These are phyloP conservation scores for Saturnispora dispora DNA, from an alignment of 805 yeast species.

Conservation along the genomic window DNA sequence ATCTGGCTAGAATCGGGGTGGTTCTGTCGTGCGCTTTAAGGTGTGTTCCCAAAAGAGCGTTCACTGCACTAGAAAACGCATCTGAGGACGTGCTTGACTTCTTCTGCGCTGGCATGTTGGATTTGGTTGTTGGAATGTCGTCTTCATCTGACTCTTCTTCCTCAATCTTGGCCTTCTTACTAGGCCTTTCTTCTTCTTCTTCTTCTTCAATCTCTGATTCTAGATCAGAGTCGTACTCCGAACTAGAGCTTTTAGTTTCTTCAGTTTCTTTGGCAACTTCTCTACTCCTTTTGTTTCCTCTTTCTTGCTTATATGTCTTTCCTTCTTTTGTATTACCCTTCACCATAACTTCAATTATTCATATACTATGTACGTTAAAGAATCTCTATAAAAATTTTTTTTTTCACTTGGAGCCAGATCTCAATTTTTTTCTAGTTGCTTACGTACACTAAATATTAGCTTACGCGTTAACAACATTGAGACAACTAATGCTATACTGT, in stretches of 20 bases:
- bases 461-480: neutral
- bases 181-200: conserved; percentile 2
- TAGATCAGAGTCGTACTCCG: conserved; percentile 10
- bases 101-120: conserved; percentile 39
- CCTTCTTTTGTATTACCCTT: neutral
- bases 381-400: neutral
- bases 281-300: neutral
- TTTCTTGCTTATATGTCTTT: neutral
- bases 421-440: neutral
- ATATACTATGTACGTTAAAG: neutral
- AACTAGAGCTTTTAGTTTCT: neutral
- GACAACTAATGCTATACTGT: no score
- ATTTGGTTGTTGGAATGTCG: conserved; percentile 12
- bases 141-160: conserved; percentile 17
- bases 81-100: conserved; percentile 62
- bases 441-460: neutral
- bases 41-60: conserved; percentile 73
- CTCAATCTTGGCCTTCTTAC: conserved; percentile 14
- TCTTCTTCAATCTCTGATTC: conserved; percentile 9
- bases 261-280: neutral
- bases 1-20: conserved; percentile 85
- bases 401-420: neutral
- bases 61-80: conserved; percentile 73
- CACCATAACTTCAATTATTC: neutral
- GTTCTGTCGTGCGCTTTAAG: conserved; percentile 81